Conservation (phyloP, 345 rosid genomes). For the Camelina neglecta region DNA sequence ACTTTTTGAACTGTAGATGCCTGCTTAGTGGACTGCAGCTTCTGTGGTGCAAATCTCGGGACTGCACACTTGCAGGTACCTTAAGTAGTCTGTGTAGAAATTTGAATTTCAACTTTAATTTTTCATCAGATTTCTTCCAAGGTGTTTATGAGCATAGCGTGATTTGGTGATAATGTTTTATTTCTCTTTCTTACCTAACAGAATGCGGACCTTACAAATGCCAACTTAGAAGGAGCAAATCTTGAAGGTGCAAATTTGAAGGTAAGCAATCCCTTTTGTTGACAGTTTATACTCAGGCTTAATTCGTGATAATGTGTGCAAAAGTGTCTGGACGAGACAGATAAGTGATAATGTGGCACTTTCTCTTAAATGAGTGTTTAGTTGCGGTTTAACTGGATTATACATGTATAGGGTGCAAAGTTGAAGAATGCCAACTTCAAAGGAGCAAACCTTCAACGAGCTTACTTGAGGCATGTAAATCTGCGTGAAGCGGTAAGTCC, state of each 20-base stretch:
- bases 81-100: constrained; percentile 8
- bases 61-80: constrained; percentile 93
- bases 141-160: constrained; percentile 2
- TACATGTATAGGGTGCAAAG: constrained; percentile 77
- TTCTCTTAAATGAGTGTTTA: not conserved
- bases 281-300: constrained; percentile 11
- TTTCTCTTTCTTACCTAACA: constrained; percentile 42
- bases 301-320: not conserved
- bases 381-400: constrained; percentile 4
- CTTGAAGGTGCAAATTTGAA: constrained; percentile 95
- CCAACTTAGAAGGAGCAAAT: constrained; percentile 94
- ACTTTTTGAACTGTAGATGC: constrained; percentile 65
- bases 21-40: constrained; percentile 80
- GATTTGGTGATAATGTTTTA: constrained; percentile 10
- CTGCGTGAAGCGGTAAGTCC: constrained; percentile 79
- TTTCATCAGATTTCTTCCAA: not conserved
- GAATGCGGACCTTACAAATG: constrained; percentile 93
- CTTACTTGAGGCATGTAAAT: constrained; percentile 84
- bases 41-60: constrained; percentile 88
- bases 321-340: constrained; percentile 19
- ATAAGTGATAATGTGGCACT: not conserved
- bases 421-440: constrained; percentile 80
- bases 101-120: not conserved
- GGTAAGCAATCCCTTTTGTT: constrained; percentile 48
- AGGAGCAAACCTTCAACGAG: constrained; percentile 94